Conservation (phyloP, 495 filamentous ascomycete species). For the Hypoxylon trugodes region DNA sequence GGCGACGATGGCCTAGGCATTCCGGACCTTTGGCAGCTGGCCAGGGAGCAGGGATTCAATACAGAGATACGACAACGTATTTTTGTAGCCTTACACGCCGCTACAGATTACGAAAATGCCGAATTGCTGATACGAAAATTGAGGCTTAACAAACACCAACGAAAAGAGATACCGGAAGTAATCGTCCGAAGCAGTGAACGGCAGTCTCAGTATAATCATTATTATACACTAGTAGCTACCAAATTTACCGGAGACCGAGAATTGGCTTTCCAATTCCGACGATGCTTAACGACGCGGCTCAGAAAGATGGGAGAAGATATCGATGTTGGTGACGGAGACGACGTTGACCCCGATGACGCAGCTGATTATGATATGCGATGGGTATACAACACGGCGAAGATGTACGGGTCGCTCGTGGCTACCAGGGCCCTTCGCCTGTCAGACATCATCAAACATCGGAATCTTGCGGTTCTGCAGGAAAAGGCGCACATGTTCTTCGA, state of each 20-base stretch:
- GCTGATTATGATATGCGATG: slow-evolving; percentile 62
- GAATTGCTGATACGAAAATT: slow-evolving; percentile 80
- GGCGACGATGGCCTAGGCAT: slow-evolving; percentile 62
- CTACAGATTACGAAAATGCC: slow-evolving; percentile 84
- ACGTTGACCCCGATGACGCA: slow-evolving; percentile 61
- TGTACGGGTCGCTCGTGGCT: slow-evolving; percentile 79
- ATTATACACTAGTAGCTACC: slow-evolving; percentile 86
- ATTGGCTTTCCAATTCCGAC: slow-evolving; percentile 83
- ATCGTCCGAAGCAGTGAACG: slow-evolving; percentile 86
- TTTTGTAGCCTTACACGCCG: slow-evolving; percentile 90
- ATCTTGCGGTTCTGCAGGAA: slow-evolving; percentile 76
- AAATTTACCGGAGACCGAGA: slow-evolving; percentile 75
- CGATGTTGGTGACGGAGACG: slow-evolving; percentile 62
- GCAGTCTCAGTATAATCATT: slow-evolving; percentile 88
- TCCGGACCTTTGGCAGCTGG: slow-evolving; percentile 74
- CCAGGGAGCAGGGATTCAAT: slow-evolving; percentile 89
- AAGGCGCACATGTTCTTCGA: slow-evolving; percentile 83
- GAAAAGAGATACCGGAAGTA: slow-evolving; percentile 86
- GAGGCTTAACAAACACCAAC: slow-evolving; percentile 82
- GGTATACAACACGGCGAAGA: slow-evolving; percentile 88
- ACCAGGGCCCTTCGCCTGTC: slow-evolving; percentile 68
- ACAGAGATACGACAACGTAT: slow-evolving; percentile 92
- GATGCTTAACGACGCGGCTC: slow-evolving; percentile 86
- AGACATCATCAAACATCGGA: slow-evolving; percentile 75
- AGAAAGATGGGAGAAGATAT: slow-evolving; percentile 80